A percentile compares a stretch with the other conserved stretches of the same genome.
Evolutionary conservation across 768 basidiomycete genomes (phyloP).

Genomic region (Psilocybe tampanensis): DNA sequence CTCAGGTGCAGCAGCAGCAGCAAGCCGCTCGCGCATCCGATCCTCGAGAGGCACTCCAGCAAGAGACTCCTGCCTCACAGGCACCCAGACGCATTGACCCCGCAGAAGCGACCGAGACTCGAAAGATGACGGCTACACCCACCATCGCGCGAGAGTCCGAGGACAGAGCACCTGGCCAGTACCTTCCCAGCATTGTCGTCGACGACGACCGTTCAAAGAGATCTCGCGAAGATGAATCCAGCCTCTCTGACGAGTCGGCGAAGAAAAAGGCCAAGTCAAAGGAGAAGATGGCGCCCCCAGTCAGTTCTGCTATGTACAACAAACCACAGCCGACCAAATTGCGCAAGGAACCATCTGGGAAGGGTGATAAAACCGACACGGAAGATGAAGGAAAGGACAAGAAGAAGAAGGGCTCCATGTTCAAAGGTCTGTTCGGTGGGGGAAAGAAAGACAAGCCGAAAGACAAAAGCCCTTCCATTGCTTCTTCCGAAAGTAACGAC

Average conservation of each 20-base stretch:
- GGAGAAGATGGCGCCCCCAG: conserved; percentile 50
- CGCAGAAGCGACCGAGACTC: conserved; percentile 70
- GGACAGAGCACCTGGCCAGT: conserved; percentile 22
- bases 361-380: conserved; percentile 25
- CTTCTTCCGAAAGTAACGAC: conserved; percentile 56
- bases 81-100: conserved; percentile 52
- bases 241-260: conserved; percentile 28
- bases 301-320: conserved; percentile 41
- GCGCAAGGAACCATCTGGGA: conserved; percentile 41
- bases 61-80: conserved; percentile 16
- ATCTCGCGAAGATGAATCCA: conserved; percentile 45
- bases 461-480: conserved; percentile 42
- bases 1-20: conserved; percentile 27
- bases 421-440: conserved; percentile 74
- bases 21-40: conserved; percentile 40
- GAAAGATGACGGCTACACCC: conserved; percentile 78
- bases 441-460: conserved; percentile 75
- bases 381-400: conserved; percentile 45
- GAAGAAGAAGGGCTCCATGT: conserved; percentile 75
- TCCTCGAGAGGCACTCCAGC: conserved; percentile 51
- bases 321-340: conserved; percentile 39
- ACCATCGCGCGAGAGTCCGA: conserved; percentile 65
- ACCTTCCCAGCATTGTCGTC: conserved; percentile 33
- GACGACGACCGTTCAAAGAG: conserved; percentile 46
- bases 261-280: conserved; percentile 54